These are phyloP conservation scores for Colletotrichum coccodes DNA, from an alignment of 2,329 filamentous ascomycete species.

Conservation along the genomic window DNA sequence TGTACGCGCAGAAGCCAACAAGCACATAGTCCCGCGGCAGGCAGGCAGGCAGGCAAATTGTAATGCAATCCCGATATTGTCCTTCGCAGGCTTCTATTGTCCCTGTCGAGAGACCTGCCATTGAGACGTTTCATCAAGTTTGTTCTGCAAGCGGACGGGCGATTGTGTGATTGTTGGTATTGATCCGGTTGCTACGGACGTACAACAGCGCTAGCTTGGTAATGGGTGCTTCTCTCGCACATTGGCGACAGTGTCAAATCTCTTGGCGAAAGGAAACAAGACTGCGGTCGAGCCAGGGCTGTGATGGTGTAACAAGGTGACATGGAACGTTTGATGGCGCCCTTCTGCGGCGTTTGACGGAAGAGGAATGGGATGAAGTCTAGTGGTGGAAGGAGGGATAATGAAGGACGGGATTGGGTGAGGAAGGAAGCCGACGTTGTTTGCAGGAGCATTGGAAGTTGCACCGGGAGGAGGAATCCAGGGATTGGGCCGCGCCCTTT, in stretches of 20 bases:
- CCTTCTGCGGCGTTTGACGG: background rate
- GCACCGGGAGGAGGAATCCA: background rate
- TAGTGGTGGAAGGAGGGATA: background rate
- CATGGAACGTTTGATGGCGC: background rate
- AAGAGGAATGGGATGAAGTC: background rate
- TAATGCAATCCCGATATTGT: too few relatives aligned
- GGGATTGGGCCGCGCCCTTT: background rate
- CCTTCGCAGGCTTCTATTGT: background rate
- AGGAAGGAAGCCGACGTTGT: background rate
- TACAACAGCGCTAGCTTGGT: background rate
- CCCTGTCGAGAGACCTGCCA: background rate
- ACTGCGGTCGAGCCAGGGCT: background rate
- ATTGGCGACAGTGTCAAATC: background rate
- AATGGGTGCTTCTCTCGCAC: background rate
- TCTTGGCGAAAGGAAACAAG: background rate
- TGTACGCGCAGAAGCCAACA: constrained; percentile 63
- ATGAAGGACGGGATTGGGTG: background rate
- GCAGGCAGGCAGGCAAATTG: background rate
- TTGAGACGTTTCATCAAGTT: background rate
- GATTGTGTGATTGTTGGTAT: background rate
- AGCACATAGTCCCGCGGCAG: background rate
- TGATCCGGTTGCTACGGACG: background rate
- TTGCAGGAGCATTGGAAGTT: background rate
- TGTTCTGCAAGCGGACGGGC: background rate
- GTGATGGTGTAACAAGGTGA: background rate